Conservation (phyloP, 129 eudicot genomes). For the Solidago caesia region DNA sequence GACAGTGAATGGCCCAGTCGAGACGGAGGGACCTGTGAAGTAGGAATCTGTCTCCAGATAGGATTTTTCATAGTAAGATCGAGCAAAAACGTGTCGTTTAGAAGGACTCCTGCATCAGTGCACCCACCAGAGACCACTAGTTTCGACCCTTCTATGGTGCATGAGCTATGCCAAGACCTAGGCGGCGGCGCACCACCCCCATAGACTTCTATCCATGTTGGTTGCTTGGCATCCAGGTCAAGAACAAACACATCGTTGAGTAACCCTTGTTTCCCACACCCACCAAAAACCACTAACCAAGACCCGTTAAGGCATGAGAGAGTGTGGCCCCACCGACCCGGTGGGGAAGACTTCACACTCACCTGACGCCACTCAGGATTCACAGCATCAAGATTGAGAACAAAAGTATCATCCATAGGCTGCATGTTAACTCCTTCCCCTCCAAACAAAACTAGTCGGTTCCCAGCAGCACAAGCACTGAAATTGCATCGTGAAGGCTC, state of each 20-base stretch:
- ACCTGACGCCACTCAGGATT: conserved; percentile 85
- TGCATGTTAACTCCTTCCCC: conserved; percentile 97
- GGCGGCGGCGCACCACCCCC: conserved; percentile 80
- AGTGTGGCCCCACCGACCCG: conserved; percentile 97
- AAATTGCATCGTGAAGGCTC: conserved; percentile 93
- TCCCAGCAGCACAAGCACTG: conserved; percentile 92
- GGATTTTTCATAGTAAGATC: conserved; percentile 78
- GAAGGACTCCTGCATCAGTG: conserved; percentile 84
- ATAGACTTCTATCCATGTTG: conserved; percentile 81
- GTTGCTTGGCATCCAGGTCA: conserved; percentile 82
- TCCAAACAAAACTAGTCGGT: conserved; percentile 81
- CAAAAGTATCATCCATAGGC: conserved; percentile 96
- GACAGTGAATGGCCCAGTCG: conserved; percentile 87
- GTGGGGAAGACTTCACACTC: conserved; percentile 73
- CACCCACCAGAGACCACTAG: conserved; percentile 91
- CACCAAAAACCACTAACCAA: conserved; percentile 87
- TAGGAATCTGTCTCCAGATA: conserved; percentile 72
- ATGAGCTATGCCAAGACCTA: conserved; percentile 92
- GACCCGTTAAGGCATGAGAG: conserved; percentile 80
- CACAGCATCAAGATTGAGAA: conserved; percentile 72
- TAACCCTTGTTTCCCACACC: conserved; percentile 82
- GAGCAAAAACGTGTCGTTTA: conserved; percentile 65
- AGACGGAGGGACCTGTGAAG: conserved; percentile 69
- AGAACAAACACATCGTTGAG: conserved; percentile 88
- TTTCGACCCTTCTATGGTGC: conserved; percentile 88